These are phyloP conservation scores for Lactifluus piperatus DNA, from an alignment of 768 basidiomycete genomes.

Conservation along the genomic window DNA sequence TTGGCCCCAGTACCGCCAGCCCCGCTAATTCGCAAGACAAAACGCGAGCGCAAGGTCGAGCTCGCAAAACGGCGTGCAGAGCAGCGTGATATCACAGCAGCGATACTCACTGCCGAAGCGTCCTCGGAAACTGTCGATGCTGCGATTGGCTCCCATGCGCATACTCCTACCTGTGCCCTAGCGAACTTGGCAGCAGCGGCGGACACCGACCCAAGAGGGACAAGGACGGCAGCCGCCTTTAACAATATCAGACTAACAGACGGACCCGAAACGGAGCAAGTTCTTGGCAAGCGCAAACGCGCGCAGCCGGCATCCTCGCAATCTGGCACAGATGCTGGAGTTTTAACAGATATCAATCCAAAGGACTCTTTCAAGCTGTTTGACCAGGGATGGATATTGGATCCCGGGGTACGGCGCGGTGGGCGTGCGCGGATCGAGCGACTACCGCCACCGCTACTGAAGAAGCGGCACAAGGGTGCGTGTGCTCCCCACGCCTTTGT, in stretches of 20 bases:
- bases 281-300: constrained; percentile 17
- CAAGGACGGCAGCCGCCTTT: neutral
- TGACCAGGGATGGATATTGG: constrained; percentile 83
- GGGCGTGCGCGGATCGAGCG: constrained; percentile 43
- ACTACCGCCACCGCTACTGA: constrained; percentile 38
- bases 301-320: constrained; percentile 19
- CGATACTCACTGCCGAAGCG: neutral
- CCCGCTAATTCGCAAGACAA: constrained; percentile 30
- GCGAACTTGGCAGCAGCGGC: neutral
- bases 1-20: constrained; percentile 40
- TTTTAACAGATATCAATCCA: constrained; percentile 65
- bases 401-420: constrained; percentile 60
- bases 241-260: neutral
- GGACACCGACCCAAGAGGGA: neutral
- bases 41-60: constrained; percentile 16
- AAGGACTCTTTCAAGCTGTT: constrained; percentile 72
- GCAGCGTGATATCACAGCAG: neutral
- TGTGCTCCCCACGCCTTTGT: constrained; percentile 35
- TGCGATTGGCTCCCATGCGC: constrained; percentile 39
- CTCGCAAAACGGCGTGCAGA: constrained; percentile 9
- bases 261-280: constrained; percentile 1
- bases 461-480: constrained; percentile 34
- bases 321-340: constrained; percentile 37
- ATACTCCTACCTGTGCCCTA: constrained; percentile 30
- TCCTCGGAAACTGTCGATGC: constrained; percentile 28